Evolutionary conservation across 2,329 filamentous ascomycete genomes (phyloP).

Genomic region (Aspergillus quadricinctus): DNA sequence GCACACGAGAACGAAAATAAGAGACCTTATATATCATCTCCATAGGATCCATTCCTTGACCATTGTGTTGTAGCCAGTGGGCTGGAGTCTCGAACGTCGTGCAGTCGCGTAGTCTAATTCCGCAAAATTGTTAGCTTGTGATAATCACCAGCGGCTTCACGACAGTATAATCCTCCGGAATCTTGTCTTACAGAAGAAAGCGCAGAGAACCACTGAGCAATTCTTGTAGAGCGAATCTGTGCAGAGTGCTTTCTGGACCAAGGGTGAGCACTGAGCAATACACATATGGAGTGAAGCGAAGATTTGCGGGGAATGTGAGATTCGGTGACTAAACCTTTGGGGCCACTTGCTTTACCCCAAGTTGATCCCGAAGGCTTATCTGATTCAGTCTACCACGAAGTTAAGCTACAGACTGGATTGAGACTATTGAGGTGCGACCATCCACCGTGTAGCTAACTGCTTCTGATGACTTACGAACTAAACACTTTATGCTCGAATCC

Average conservation of each 20-base stretch:
- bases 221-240: not conserved
- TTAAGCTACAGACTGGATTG: not conserved
- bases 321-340: not conserved
- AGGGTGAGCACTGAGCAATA: not conserved
- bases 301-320: not conserved
- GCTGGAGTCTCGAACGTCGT: not conserved
- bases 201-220: not conserved
- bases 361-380: not conserved
- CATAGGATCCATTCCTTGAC: not conserved
- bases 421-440: not conserved
- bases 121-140: not conserved
- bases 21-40: not conserved
- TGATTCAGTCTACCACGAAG: not conserved
- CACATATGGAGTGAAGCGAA: not conserved
- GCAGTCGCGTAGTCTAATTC: not conserved
- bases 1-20: not conserved
- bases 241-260: not conserved
- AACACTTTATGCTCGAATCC: not conserved
- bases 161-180: not conserved
- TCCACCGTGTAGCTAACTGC: not conserved
- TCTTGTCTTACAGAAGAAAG: not conserved
- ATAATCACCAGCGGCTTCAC: not conserved
- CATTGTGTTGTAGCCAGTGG: not conserved
- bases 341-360: not conserved
- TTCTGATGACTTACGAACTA: not conserved